Evolutionary conservation across 768 basidiomycete genomes (phyloP).

Genomic region (Nidularia sp.): DNA sequence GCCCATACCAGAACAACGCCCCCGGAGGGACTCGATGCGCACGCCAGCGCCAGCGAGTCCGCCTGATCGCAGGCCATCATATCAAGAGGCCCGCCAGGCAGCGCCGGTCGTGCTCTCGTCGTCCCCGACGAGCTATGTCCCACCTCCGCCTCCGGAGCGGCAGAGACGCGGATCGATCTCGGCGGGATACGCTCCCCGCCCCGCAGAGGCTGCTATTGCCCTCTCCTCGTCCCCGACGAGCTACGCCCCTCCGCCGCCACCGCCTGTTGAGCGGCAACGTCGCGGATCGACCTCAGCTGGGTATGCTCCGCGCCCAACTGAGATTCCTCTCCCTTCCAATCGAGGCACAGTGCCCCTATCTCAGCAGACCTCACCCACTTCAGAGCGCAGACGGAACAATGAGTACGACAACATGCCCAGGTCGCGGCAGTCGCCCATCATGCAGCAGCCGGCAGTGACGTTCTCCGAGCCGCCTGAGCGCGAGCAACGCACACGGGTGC

Average conservation of each 20-base stretch:
- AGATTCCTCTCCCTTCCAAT: too few species aligned
- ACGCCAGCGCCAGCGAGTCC: not conserved
- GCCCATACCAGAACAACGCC: too few species aligned
- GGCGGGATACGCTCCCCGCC: not conserved
- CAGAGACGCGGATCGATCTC: not conserved
- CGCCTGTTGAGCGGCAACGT: not conserved
- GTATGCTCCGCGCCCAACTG: not conserved
- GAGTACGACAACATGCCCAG: too few species aligned
- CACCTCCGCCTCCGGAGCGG: not conserved
- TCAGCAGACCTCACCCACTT: not conserved
- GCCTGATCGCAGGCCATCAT: not conserved
- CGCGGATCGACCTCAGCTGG: not conserved
- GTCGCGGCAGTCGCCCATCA: not conserved
- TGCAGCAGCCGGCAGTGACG: too few species aligned
- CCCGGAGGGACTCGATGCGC: too few species aligned
- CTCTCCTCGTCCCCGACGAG: not conserved
- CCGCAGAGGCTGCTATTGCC: not conserved
- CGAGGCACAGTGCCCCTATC: too few species aligned
- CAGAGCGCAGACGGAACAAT: too few species aligned
- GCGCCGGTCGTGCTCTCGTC: not conserved
- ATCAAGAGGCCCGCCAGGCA: not conserved
- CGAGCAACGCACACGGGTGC: too few species aligned
- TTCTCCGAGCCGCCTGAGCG: too few species aligned
- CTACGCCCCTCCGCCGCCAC: not conserved
- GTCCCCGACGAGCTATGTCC: not conserved